These are phyloP conservation scores for Camillea tinctor DNA, from an alignment of 2,329 filamentous ascomycete species.

Conservation along the genomic window DNA sequence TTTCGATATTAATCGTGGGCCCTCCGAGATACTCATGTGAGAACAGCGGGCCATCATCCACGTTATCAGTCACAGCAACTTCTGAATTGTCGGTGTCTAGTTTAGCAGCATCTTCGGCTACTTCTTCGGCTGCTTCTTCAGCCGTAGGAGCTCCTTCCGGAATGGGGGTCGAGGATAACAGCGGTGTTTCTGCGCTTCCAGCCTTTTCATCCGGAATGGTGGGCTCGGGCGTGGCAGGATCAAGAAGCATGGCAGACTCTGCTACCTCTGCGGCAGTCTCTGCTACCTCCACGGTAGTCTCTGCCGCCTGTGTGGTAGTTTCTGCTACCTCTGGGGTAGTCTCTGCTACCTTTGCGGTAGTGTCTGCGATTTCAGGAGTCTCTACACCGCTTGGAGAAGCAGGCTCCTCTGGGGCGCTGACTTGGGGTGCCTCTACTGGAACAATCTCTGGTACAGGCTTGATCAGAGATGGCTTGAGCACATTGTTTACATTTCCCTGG, in stretches of 20 bases:
- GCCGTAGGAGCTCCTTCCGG: constrained; percentile 42
- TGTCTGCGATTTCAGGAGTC: constrained; percentile 29
- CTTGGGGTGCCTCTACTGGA: constrained; percentile 10
- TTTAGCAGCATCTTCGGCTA: constrained; percentile 40
- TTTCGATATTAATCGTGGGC: constrained; percentile 7
- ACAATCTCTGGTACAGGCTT: constrained; percentile 13
- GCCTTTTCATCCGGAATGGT: constrained; percentile 33
- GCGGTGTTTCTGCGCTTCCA: constrained; percentile 32
- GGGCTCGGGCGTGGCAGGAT: constrained; percentile 32
- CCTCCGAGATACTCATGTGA: constrained; percentile 28
- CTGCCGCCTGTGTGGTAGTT: constrained; percentile 35
- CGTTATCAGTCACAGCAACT: constrained; percentile 6
- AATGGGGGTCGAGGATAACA: constrained; percentile 39
- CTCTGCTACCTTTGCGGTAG: constrained; percentile 38
- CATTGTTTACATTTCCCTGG: constrained; percentile 49
- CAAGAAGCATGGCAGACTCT: constrained; percentile 33
- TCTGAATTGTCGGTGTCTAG: constrained; percentile 31
- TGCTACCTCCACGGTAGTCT: constrained; percentile 35
- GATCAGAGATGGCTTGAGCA: constrained; percentile 36
- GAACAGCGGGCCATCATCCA: constrained; percentile 20
- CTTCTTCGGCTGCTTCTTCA: constrained; percentile 46
- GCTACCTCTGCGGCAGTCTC: constrained; percentile 35
- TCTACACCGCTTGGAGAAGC: constrained; percentile 21
- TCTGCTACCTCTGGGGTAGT: too few species aligned
- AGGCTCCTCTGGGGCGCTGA: constrained; percentile 14